Conservation (phyloP, 495 filamentous ascomycete genomes). For the Delitschia confertaspora region DNA sequence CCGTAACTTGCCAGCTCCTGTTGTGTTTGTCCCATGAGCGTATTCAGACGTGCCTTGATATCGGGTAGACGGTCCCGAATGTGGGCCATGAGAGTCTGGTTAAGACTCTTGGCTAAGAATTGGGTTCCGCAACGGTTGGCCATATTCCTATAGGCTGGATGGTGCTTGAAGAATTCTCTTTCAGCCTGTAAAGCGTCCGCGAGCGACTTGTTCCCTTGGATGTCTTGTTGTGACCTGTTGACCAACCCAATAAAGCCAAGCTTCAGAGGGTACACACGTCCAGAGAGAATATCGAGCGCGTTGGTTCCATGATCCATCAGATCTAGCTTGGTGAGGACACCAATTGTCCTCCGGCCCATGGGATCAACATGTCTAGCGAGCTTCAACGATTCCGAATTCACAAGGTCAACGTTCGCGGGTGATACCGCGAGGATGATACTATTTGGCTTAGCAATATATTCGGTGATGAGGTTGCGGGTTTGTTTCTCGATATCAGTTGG, state of each 20-base stretch:
- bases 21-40: slow-evolving; percentile 97
- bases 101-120: slow-evolving; percentile 89
- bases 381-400: slow-evolving; percentile 97
- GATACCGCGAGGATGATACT: slow-evolving; percentile 96
- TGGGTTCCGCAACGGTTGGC: slow-evolving; percentile 89
- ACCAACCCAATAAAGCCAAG: slow-evolving; percentile 97
- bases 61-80: slow-evolving; percentile 93
- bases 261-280: slow-evolving; percentile 92
- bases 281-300: slow-evolving; percentile 91
- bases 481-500: slow-evolving; percentile 98
- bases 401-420: slow-evolving; percentile 94
- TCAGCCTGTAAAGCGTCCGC: slow-evolving; percentile 84
- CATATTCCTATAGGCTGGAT: slow-evolving; percentile 96
- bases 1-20: slow-evolving; percentile 98
- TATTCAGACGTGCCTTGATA: slow-evolving; percentile 96
- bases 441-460: slow-evolving; percentile 99
- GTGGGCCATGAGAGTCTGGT: slow-evolving; percentile 88
- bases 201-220: slow-evolving; percentile 86
- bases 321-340: slow-evolving; percentile 94
- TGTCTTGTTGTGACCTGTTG: slow-evolving; percentile 97
- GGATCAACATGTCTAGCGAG: slow-evolving; percentile 95
- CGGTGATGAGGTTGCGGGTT: slow-evolving; percentile 89
- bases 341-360: slow-evolving; percentile 88
- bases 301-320: slow-evolving; percentile 99
- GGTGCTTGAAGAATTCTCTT: slow-evolving; percentile 90